A percentile compares a stretch with the other conserved stretches of the same genome.
phyloP scores from a whole-genome alignment of 1,139 yeast genomes.

The Insectozyma bohioensis region DNA sequence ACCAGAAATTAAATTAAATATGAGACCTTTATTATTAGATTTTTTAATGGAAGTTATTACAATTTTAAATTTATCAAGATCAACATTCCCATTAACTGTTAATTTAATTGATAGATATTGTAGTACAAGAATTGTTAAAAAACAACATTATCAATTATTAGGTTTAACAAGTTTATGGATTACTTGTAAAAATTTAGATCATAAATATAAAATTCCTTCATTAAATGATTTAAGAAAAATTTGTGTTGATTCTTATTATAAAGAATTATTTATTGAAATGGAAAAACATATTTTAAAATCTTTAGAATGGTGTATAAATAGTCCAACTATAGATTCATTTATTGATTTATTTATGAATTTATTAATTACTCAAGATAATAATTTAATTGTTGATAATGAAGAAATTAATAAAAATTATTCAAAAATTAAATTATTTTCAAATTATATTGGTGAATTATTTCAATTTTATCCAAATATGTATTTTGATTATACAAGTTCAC shows the following conservation, averaged over 20 bases:
- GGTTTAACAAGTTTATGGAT: conserved; percentile 77
- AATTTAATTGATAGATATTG: conserved; percentile 55
- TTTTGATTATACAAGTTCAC: conserved; percentile 53
- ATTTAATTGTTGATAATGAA: conserved; percentile 24
- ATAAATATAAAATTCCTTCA: conserved; percentile 64
- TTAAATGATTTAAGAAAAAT: conserved; percentile 54
- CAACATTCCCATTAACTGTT: conserved; percentile 56
- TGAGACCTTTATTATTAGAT: conserved; percentile 52
- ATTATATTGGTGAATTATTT: conserved; percentile 63
- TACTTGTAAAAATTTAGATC: conserved; percentile 68
- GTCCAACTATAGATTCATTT: conserved; percentile 62
- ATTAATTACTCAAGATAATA: conserved; percentile 17
- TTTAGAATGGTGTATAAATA: conserved; percentile 54
- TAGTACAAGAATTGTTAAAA: conserved; percentile 48
- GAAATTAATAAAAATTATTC: conserved; percentile 29
- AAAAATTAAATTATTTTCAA: conserved; percentile 55
- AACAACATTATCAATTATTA: conserved; percentile 61
- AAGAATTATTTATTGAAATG: conserved; percentile 62
- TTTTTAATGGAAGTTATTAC: conserved; percentile 55
- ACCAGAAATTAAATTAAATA: conserved; percentile 49
- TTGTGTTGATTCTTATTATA: conserved; percentile 64
- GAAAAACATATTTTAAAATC: conserved; percentile 65
- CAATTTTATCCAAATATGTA: conserved; percentile 62
- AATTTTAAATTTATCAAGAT: conserved; percentile 46
- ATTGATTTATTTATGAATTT: conserved; percentile 51